Evolutionary conservation across 2,329 filamentous ascomycete species (phyloP), one percentile per base, ranked within the genome.

Genomic region (Coniochaeta sp.): DNA sequence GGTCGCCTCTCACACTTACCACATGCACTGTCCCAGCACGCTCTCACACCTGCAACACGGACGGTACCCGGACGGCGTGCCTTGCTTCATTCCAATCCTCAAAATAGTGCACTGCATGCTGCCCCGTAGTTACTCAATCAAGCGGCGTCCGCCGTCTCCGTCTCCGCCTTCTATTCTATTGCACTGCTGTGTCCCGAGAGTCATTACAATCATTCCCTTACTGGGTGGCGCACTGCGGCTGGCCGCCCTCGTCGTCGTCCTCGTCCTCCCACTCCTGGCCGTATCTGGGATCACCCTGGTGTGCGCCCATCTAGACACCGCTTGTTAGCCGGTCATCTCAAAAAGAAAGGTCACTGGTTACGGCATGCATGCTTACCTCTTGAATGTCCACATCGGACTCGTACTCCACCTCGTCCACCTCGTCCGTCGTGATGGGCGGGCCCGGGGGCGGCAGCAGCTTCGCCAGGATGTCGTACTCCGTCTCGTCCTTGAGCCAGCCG

Each of bases 351-450:
- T 52, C 4, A 2, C 12, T 4, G 17, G 24, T 52, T 30, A 12
- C 10, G 32, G n/a, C n/a, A 3, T 14, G 12, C 22, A 38, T 30
- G 75, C 81, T 74, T 73, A 88, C 86, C 69, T 92, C 86, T 58
- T 97, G 91, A 66, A 96, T 84, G 67, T 92, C 88, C 3, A 86
- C 91, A 64, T 93, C 85, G n/a, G 85, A 84, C 63, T 96, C 89
- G 68, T 90, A 96, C 2, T 91, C 84, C 0, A 97, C 91, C 65
- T 98, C 92, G 61, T 98, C 95, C 9, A 93, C 80, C 61, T 90
- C 86, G 0, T 93, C 88, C 0, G 87, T 85, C 64, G 85, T 79
- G 63, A 93, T 88, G 10, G 82, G 76, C 4, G 82, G 76, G 0
- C 75, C 70, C 0, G 84, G 82, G 10, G 83, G 78, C 0, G 95